These are phyloP conservation scores for Candida sp. DNA, from an alignment of 1,139 yeast species.

Conservation along the genomic window DNA sequence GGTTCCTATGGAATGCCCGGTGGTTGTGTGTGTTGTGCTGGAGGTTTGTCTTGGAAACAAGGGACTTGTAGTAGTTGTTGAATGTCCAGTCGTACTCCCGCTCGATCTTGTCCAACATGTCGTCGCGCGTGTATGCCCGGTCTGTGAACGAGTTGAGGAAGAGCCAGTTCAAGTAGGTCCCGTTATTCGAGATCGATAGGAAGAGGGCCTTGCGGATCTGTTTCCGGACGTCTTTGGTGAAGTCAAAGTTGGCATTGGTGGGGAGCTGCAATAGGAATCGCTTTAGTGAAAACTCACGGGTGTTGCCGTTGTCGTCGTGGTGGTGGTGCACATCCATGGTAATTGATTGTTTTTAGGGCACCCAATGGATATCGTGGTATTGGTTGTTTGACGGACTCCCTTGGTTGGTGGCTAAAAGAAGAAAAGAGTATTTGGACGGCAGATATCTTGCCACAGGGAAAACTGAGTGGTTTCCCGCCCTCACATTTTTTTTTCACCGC, in stretches of 20 bases:
- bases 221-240: slow-evolving; percentile 35
- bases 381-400: background rate
- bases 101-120: slow-evolving; percentile 26
- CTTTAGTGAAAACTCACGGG: slow-evolving; percentile 9
- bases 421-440: background rate
- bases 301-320: background rate
- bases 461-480: background rate
- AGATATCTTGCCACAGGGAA: background rate
- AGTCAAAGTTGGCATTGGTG: slow-evolving; percentile 34
- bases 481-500: background rate
- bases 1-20: slow-evolving; percentile 60
- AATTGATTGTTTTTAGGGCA: background rate
- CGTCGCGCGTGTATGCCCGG: slow-evolving; percentile 8
- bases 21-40: slow-evolving; percentile 29
- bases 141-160: slow-evolving; percentile 43
- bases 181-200: slow-evolving; percentile 53
- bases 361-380: too few relatives aligned
- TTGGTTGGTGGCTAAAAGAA: slow-evolving; percentile 5
- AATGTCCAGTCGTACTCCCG: slow-evolving; percentile 42
- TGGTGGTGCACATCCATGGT: slow-evolving; percentile 9
- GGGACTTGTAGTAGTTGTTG: slow-evolving; percentile 30
- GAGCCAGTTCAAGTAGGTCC: slow-evolving; percentile 50
- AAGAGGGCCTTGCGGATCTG: slow-evolving; percentile 55
- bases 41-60: slow-evolving; percentile 23
- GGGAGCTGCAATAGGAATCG: slow-evolving; percentile 42